These are phyloP conservation scores for Geotrichum candidum DNA, from an alignment of 1,139 yeast species.

Conservation along the genomic window DNA sequence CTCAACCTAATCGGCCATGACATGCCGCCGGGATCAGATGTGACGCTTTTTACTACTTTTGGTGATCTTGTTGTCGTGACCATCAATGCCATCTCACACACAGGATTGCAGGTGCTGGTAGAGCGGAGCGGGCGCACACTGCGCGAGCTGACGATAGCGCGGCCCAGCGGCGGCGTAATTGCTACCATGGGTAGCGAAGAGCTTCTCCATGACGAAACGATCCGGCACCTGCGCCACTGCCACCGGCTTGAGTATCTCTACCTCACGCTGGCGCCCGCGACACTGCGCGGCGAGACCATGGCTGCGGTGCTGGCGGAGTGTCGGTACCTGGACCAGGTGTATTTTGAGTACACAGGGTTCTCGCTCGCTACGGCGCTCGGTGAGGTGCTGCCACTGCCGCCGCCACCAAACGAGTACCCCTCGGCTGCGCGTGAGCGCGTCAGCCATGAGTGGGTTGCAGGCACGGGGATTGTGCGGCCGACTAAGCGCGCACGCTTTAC, in stretches of 20 bases:
- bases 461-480: neutral
- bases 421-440: neutral
- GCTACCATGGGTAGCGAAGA: neutral
- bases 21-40: conserved; percentile 4
- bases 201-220: neutral
- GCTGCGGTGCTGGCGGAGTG: neutral
- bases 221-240: neutral
- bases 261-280: neutral
- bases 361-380: neutral
- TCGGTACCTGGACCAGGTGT: neutral
- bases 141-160: conserved; percentile 3
- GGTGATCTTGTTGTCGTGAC: neutral
- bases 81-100: conserved; percentile 1
- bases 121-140: neutral
- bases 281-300: neutral
- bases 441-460: neutral
- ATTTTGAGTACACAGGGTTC: conserved; percentile 1
- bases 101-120: neutral
- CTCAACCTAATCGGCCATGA: conserved; percentile 3
- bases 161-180: neutral
- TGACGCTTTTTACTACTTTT: neutral
- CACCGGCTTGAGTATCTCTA: conserved; percentile 1
- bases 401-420: neutral
- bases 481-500: neutral
- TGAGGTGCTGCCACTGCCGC: neutral